Evolutionary conservation across 257 asterid genomes (phyloP), one percentile per base, ranked within the genome.

Genomic region (Gardenia jasminoides): DNA sequence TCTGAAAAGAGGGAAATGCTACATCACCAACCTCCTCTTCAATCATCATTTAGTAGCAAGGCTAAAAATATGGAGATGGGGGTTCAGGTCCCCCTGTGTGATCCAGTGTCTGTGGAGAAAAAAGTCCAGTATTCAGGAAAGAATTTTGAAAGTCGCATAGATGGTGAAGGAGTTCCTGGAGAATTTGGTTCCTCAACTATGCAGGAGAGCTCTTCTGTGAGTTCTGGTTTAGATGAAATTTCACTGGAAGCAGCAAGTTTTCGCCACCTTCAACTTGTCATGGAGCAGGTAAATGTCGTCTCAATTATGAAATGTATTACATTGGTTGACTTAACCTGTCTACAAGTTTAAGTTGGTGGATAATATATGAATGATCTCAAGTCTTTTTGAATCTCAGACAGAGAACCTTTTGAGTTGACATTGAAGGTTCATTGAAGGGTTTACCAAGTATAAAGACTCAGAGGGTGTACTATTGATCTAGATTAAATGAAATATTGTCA

Each of bases 211-310:
- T 87, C 89, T 59, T 82, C 87, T 0, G 77, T 73, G 87, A 88
- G 83, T 84, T 78, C 89, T 47, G 90, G 82, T 59, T 67, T 82
- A 79, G 81, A 88, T 86, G 92, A 88, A 76, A 81, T 76, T 83
- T 88, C 94, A 67, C 82, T 74, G 68, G 96, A 89, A 82, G 95
- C 93, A 12, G 86, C 88, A 44, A 86, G 95, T 83, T 89, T 93
- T 87, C 87, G 76, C 84, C 95, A 93, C 88, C 97, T 93, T 86
- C 95, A 89, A 86, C 91, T 81, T 71, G 94, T 88, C 75, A 86
- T 85, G 93, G 91, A 87, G 83, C 91, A 88, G 98, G 98, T 95
- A 93, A 78, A 31, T n/a, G 52, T 10, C 44, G n/a, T 59, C 4
- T 64, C 16, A n/a, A 46, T 13, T 52, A 0, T 52, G 33, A 47